Percentiles rank a stretch among this genome's conserved stretches.
Conservation (phyloP, 805 yeast genomes). For the Komagataella pseudopastoris region DNA sequence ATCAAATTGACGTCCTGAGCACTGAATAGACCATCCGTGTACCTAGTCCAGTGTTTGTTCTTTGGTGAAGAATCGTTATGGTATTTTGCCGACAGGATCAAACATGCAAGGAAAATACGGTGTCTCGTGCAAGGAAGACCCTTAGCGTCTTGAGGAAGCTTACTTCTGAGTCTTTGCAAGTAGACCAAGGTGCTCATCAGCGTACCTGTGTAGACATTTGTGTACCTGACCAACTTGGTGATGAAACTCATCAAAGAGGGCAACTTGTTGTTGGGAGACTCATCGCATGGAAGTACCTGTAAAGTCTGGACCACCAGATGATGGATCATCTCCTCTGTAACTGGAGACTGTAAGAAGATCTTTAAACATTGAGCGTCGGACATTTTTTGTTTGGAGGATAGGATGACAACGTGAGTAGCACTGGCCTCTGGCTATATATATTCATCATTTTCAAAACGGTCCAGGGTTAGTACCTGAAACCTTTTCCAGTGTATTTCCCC, state of each 20-base stretch:
- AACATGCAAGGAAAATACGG: constrained; percentile 61
- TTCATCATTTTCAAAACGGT: not conserved
- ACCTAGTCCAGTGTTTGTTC: constrained; percentile 68
- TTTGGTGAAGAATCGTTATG: constrained; percentile 73
- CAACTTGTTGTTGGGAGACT: constrained; percentile 23
- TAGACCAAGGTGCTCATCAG: constrained; percentile 61
- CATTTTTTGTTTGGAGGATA: constrained; percentile 12
- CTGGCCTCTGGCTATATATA: not conserved
- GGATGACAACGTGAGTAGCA: not conserved
- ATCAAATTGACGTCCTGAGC: constrained; percentile 61
- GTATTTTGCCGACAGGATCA: constrained; percentile 59
- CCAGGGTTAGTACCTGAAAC: not conserved
- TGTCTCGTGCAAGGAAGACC: constrained; percentile 75
- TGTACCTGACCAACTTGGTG: constrained; percentile 55
- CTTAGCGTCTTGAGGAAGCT: constrained; percentile 56
- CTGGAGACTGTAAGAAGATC: constrained; percentile 49
- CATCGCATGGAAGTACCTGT: constrained; percentile 49
- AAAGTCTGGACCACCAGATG: constrained; percentile 53
- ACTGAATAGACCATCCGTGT: constrained; percentile 61
- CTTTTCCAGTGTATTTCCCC: not conserved
- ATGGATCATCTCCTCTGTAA: constrained; percentile 63
- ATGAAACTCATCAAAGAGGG: constrained; percentile 70
- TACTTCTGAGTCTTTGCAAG: constrained; percentile 44
- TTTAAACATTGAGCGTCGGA: constrained; percentile 43
- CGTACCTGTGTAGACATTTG: constrained; percentile 73